Evolutionary conservation across 371 early-diverging fungal genomes (phyloP).

Genomic region (Cladochytrium tenue): DNA sequence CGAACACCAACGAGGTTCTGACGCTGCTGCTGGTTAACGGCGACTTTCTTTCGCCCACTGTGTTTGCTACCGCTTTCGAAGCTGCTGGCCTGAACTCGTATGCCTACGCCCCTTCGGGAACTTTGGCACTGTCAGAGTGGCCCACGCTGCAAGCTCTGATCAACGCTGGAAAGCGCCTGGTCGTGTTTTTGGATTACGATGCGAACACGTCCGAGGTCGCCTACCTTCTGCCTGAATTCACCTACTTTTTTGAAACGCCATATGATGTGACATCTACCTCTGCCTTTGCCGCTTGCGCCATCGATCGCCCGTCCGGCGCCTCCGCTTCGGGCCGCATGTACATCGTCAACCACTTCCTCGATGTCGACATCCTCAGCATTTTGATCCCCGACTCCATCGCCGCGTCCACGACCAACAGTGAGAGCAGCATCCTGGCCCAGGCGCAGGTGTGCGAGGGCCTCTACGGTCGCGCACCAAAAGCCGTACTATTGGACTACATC

Average conservation of each 20-base stretch:
- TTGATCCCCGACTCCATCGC: not conserved
- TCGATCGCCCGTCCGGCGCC: conserved; percentile 1
- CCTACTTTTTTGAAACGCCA: not conserved
- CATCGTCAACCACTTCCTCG: conserved; percentile 3
- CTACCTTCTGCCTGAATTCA: not conserved
- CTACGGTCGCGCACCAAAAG: not conserved
- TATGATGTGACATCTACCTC: not conserved
- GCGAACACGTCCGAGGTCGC: not conserved
- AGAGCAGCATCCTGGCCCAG: not conserved
- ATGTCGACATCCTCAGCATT: not conserved
- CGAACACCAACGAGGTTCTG: not conserved
- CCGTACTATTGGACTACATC: not conserved
- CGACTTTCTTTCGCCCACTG: not conserved
- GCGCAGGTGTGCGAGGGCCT: not conserved
- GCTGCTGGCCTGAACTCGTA: not conserved
- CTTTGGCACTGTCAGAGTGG: not conserved
- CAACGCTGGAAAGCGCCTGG: not conserved
- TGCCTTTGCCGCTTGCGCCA: not conserved
- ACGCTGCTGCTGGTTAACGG: not conserved
- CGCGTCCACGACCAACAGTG: not conserved
- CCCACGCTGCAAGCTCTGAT: not conserved
- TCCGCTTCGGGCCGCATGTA: not conserved
- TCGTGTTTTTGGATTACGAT: not conserved
- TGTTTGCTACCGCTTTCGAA: not conserved
- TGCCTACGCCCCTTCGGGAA: not conserved